A percentile compares a stretch with the other conserved stretches of the same genome.
Conservation (phyloP, 202 grass and related monocot genomes). For the Panicum virgatum region DNA sequence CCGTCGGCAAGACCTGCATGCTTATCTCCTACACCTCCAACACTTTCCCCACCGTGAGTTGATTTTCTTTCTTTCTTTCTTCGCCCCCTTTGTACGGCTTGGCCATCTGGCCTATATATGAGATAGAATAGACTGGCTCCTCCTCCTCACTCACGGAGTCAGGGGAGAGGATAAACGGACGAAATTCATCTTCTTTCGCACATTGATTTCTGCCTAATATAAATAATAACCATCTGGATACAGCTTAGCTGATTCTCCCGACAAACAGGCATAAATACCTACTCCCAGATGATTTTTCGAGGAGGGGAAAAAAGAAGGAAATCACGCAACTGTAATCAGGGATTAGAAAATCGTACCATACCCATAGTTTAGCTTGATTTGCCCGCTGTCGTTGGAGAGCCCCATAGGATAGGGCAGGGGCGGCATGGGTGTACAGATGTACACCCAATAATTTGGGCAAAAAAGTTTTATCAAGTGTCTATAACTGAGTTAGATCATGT, state of each 20-base stretch:
- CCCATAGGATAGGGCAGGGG: neutral
- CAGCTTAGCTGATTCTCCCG: neutral
- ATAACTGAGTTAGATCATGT: too few relatives aligned
- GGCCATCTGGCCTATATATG: neutral
- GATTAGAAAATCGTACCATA: neutral
- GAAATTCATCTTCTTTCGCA: neutral
- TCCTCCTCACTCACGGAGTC: neutral
- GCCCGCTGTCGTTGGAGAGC: neutral
- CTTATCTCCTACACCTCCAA: conserved; percentile 73
- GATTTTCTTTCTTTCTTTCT: neutral
- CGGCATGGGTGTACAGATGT: too few relatives aligned
- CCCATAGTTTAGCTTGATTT: neutral
- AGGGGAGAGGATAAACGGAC: neutral
- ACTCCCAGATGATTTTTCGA: neutral
- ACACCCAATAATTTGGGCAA: too few relatives aligned
- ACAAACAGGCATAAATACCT: neutral
- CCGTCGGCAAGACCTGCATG: conserved; percentile 78
- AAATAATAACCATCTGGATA: neutral
- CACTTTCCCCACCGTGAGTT: conserved; percentile 65
- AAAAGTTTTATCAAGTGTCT: too few relatives aligned
- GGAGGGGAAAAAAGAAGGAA: neutral
- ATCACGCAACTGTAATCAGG: neutral
- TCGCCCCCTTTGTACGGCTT: neutral
- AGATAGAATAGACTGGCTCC: neutral
- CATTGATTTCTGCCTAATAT: neutral